Evolutionary conservation across 148 eudicot species (phyloP), one percentile per base, ranked within the genome.

Genomic region (Rhododendron ferrugineum): DNA sequence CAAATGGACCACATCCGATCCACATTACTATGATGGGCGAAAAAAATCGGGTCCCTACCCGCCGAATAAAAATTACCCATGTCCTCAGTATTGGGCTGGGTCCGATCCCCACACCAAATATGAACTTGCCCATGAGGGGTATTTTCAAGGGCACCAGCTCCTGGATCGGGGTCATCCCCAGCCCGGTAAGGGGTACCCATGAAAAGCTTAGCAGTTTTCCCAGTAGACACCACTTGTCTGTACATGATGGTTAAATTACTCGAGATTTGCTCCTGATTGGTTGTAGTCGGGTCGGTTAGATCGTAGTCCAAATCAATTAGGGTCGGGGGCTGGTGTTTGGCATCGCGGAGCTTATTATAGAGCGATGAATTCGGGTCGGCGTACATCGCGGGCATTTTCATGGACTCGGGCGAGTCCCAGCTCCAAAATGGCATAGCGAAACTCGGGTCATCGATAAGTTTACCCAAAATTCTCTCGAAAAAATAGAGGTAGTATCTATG

Each of bases 11-110:
- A 94, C 92, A 94, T 78, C 23, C 98, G 85, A 26, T 96, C 99
- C 8, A 94, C 68, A 44, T 96, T 94, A 23, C 91, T 56, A 36
- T 96, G 99, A 82, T 96, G 99, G 62, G 89, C 92, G 18, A 79
- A 96, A 66, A 94, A 96, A 4, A 96, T 60, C 0, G 99, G 97
- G 84, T 96, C 98, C 0, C 97, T 80, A 0, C 81, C 99, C 0
- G 99, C 99, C 0, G 99, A 94, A 86, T 94, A 96, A 79, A 96
- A 96, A 86, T 89, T 92, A 3, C 99, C 98, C 99, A 94, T 94
- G 85, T 96, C 85, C 87, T 96, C 99, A 0, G 78, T n/a, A 14
- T 91, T 89, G 22, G 93, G 91, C 77, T 91, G 94, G 83, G 86
- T 86, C 6, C 90, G 87, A 44, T 94, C 94, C 10, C 97, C 97